Evolutionary conservation across 2,329 filamentous ascomycete species (phyloP).

Genomic region (Aspergillus piperis): DNA sequence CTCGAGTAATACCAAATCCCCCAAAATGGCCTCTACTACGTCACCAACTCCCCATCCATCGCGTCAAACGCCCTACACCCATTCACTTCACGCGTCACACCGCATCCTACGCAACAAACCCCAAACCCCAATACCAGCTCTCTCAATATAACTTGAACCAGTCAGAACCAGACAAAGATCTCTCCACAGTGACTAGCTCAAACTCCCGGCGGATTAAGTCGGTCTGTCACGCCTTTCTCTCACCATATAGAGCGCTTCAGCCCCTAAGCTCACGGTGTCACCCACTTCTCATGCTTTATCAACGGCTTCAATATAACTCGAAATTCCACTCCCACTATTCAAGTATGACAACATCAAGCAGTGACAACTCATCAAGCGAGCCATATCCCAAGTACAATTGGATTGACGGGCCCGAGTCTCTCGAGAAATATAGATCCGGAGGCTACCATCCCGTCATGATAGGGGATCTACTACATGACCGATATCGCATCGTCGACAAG

Average conservation of each 20-base stretch:
- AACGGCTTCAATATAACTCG: slow-evolving; percentile 3
- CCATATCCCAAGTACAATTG: slow-evolving; percentile 24
- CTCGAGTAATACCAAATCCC: not conserved
- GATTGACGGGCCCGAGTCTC: slow-evolving; percentile 31
- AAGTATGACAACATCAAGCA: no score
- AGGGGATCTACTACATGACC: slow-evolving; percentile 26
- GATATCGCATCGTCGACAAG: slow-evolving; percentile 45
- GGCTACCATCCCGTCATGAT: slow-evolving; percentile 37
- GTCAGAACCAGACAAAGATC: no score
- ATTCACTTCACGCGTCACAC: not conserved
- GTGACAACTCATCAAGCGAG: no score
- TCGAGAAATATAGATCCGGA: slow-evolving; percentile 29
- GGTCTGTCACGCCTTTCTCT: no score
- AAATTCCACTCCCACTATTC: slow-evolving; percentile 14
- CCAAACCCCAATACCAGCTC: not conserved
- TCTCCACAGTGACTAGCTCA: no score
- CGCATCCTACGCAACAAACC: not conserved
- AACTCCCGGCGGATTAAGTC: no score
- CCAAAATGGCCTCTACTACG: not conserved
- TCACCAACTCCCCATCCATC: not conserved
- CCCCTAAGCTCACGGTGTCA: no score
- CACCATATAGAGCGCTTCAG: no score
- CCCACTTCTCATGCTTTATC: no score
- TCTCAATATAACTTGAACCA: slow-evolving; percentile 7
- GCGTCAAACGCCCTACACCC: not conserved